phyloP scores from a whole-genome alignment of 148 eudicot genomes.

The Limonium bicolor region DNA sequence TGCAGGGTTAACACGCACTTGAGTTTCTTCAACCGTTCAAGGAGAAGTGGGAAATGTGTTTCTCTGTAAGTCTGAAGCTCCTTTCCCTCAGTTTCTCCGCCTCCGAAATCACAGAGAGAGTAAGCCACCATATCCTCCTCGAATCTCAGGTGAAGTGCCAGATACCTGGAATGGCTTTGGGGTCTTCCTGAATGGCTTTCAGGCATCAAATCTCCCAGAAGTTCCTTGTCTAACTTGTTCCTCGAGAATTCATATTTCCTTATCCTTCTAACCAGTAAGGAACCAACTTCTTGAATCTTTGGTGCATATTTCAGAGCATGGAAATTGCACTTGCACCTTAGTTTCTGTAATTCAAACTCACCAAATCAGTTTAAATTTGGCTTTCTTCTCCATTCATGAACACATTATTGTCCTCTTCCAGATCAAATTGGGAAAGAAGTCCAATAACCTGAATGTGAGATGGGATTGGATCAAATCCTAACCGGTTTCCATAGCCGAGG shows the following conservation, averaged over 20 bases:
- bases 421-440: too few relatives aligned
- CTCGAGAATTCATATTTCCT: slow-evolving; percentile 26
- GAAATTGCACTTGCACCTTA: slow-evolving; percentile 95
- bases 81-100: slow-evolving; percentile 56
- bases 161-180: slow-evolving; percentile 34
- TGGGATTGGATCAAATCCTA: slow-evolving; percentile 82
- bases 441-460: slow-evolving; percentile 59
- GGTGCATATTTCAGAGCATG: slow-evolving; percentile 78
- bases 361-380: too few relatives aligned
- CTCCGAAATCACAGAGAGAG: slow-evolving; percentile 89
- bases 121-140: slow-evolving; percentile 97
- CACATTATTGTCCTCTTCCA: too few relatives aligned
- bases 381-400: too few relatives aligned
- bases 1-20: slow-evolving; percentile 15
- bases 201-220: slow-evolving; percentile 54
- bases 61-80: slow-evolving; percentile 77
- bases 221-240: slow-evolving; percentile 43
- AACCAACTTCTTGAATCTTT: slow-evolving; percentile 50
- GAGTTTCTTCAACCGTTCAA: slow-evolving; percentile 45
- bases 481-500: slow-evolving; percentile 86
- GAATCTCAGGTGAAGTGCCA: slow-evolving; percentile 90
- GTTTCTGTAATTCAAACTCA: slow-evolving; percentile 28
- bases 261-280: slow-evolving; percentile 52
- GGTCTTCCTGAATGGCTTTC: slow-evolving; percentile 2
- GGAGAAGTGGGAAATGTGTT: slow-evolving; percentile 66